Evolutionary conservation across 176 grass and related monocot species (phyloP).

Genomic region (Canna indica): DNA sequence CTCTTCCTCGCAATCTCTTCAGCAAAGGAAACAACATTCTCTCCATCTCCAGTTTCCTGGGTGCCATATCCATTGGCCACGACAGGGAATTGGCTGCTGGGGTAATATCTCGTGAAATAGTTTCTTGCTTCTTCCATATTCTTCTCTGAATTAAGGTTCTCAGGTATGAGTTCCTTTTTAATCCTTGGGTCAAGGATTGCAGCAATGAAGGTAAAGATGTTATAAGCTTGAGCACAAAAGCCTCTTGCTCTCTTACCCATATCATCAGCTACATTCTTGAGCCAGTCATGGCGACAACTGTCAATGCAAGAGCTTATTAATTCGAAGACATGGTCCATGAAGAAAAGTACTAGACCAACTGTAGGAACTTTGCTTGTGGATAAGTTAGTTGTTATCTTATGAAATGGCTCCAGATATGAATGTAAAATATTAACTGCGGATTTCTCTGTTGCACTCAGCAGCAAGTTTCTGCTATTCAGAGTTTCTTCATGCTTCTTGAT

Average conservation of each 20-base stretch:
- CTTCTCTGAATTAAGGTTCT: constrained; percentile 50
- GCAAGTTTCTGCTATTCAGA: constrained; percentile 38
- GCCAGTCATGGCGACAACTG: constrained; percentile 54
- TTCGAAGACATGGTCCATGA: constrained; percentile 85
- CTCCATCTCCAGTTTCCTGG: constrained; percentile 35
- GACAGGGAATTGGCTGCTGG: constrained; percentile 41
- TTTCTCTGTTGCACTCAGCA: constrained; percentile 46
- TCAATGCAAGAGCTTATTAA: constrained; percentile 47
- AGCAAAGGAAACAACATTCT: constrained; percentile 66
- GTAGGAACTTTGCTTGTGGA: constrained; percentile 73
- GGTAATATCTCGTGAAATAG: constrained; percentile 72
- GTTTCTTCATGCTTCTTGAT: constrained; percentile 79
- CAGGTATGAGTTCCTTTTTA: constrained; percentile 78
- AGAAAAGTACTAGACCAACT: constrained; percentile 83
- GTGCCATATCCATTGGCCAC: constrained; percentile 34
- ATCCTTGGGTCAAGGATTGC: constrained; percentile 91
- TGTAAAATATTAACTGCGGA: constrained; percentile 53
- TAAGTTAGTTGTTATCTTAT: constrained; percentile 86
- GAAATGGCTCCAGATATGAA: constrained; percentile 71
- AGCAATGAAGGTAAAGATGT: constrained; percentile 63
- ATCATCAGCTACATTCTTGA: constrained; percentile 61
- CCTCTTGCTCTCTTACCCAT: constrained; percentile 48
- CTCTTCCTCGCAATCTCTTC: constrained; percentile 89
- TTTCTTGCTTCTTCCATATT: constrained; percentile 69
- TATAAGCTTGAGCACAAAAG: constrained; percentile 60